These are phyloP conservation scores for Mucor circinelloides DNA, from an alignment of 371 early-diverging fungal species.

Conservation along the genomic window DNA sequence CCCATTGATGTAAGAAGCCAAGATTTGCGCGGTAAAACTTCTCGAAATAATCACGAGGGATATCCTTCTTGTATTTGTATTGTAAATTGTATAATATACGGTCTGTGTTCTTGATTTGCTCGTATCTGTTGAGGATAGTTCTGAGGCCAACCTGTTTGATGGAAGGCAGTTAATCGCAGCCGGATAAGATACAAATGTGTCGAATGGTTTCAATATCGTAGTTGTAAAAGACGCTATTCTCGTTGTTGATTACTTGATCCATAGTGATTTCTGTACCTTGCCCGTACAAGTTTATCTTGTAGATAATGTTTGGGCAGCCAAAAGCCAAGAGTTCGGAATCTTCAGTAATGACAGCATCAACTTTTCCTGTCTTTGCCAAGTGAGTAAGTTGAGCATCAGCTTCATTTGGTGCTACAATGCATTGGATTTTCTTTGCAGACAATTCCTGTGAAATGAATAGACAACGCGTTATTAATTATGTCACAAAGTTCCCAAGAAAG, in stretches of 20 bases:
- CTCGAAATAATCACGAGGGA: constrained; percentile 52
- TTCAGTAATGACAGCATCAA: constrained; percentile 90
- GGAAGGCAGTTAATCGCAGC: constrained; percentile 94
- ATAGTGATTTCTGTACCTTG: constrained; percentile 14
- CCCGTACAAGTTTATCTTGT: constrained; percentile 79
- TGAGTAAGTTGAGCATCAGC: constrained; percentile 98
- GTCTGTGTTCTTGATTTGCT: not conserved
- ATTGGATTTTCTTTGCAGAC: constrained; percentile 68
- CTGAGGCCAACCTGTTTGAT: constrained; percentile 86
- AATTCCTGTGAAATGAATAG: no score
- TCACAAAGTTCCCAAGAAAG: not conserved
- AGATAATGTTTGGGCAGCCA: constrained; percentile 80
- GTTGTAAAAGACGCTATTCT: constrained; percentile 1
- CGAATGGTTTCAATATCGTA: not conserved
- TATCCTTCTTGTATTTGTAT: not conserved
- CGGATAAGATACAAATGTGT: constrained; percentile 87
- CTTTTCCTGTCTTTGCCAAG: constrained; percentile 72
- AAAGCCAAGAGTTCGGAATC: constrained; percentile 97
- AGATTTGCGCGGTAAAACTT: constrained; percentile 71
- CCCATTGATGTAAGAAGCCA: constrained; percentile 82
- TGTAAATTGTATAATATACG: not conserved
- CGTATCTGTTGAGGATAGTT: constrained; percentile 30
- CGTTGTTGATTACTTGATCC: not conserved
- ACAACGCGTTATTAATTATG: not conserved
- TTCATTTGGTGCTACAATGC: constrained; percentile 97